A percentile compares a stretch with the other conserved stretches of the same genome.
Evolutionary conservation across 1,284 basidiomycete genomes (phyloP).

Genomic region (Leccinum solheimii): DNA sequence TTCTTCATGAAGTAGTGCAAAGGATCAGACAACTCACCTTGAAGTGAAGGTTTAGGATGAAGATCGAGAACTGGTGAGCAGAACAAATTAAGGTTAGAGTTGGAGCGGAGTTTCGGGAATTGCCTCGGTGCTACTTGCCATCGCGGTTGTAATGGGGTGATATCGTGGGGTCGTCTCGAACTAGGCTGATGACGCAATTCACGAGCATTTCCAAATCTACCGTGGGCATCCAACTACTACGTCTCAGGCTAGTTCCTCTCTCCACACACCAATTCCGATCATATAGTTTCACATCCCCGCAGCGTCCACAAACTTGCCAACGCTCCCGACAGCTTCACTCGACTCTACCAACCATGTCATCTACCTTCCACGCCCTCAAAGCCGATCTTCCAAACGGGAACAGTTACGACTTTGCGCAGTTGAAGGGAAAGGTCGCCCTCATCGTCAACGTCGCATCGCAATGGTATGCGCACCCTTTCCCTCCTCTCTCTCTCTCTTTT

Average conservation of each 20-base stretch:
- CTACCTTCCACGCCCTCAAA: slow-evolving; percentile 62
- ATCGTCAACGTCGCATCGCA: slow-evolving; percentile 74
- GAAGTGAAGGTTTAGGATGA: too few species aligned
- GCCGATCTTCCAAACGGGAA: slow-evolving; percentile 56
- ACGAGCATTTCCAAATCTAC: neutral
- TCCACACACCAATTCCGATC: neutral
- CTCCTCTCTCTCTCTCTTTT: neutral
- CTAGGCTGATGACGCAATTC: slow-evolving; percentile 12
- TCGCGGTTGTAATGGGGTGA: too few species aligned
- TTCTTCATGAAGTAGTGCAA: slow-evolving; percentile 22
- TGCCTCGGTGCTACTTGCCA: neutral
- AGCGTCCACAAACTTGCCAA: slow-evolving; percentile 1
- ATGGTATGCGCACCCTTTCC: slow-evolving; percentile 48
- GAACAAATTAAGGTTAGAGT: neutral
- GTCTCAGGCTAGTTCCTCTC: neutral
- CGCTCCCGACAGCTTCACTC: slow-evolving; percentile 14
- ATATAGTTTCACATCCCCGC: neutral
- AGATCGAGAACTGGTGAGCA: neutral
- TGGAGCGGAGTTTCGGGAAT: slow-evolving; percentile 12
- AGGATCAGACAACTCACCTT: slow-evolving; percentile 5
- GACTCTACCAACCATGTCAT: slow-evolving; percentile 25
- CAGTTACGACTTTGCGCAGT: slow-evolving; percentile 59
- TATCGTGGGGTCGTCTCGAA: neutral
- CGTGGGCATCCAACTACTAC: neutral
- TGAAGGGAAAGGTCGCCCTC: slow-evolving; percentile 75